Percentiles rank a stretch among this genome's conserved stretches.
phyloP scores from a whole-genome alignment of 192 early-diverging fungal genomes.

The Mortierella antarctica region DNA sequence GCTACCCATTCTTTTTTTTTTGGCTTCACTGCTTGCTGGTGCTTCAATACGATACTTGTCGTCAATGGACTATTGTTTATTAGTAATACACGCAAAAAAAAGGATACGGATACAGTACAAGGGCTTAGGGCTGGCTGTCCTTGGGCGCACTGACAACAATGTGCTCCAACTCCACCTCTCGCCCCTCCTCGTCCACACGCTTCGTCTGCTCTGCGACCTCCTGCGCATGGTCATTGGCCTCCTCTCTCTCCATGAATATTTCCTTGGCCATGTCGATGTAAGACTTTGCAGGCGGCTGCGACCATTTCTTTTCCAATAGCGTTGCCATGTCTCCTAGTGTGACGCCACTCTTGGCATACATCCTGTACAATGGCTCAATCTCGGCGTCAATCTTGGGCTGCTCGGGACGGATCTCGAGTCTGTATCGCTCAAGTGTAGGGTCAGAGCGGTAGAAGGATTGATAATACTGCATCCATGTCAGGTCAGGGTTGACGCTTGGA shows the following conservation, averaged over 20 bases:
- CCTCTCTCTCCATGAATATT: conserved; percentile 40
- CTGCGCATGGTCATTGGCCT: conserved; percentile 34
- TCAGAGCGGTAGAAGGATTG: conserved; percentile 54
- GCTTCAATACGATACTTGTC: too few species aligned
- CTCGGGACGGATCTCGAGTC: conserved; percentile 58
- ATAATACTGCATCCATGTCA: conserved; percentile 52
- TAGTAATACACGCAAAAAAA: too few species aligned
- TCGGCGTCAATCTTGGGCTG: conserved; percentile 57
- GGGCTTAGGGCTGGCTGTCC: background rate
- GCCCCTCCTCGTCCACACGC: conserved; percentile 20
- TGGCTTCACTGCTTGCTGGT: background rate
- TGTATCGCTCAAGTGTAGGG: conserved; percentile 43
- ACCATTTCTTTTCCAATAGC: conserved; percentile 57
- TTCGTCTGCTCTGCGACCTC: conserved; percentile 26
- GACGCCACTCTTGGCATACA: conserved; percentile 56
- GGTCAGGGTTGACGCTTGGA: conserved; percentile 51
- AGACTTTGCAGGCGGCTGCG: conserved; percentile 36
- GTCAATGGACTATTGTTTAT: too few species aligned
- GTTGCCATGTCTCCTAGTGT: conserved; percentile 52
- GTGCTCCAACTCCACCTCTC: conserved; percentile 37
- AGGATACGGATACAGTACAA: background rate
- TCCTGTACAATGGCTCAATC: conserved; percentile 52
- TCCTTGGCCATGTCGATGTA: conserved; percentile 53
- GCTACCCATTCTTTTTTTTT: too few species aligned
- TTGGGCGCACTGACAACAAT: conserved; percentile 25